A percentile compares a stretch with the other conserved stretches of the same genome.
Conservation (phyloP, 352 stramenopile genomes). For the Globisporangium emineosum region DNA sequence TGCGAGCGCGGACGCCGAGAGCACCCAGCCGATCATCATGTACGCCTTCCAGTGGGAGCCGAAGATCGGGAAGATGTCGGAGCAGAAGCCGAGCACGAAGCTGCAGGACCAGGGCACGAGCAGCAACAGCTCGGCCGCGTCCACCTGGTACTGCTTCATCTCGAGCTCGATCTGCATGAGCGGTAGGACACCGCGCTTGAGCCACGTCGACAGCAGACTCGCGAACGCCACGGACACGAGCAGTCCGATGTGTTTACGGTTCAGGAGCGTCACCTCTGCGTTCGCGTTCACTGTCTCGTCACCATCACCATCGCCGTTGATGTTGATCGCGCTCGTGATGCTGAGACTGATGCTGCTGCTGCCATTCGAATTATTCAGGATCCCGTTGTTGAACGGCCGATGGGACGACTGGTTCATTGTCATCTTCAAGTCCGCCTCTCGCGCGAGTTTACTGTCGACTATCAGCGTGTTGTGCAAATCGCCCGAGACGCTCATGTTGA, state of each 20-base stretch:
- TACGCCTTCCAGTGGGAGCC: slow-evolving; percentile 23
- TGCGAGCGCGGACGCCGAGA: slow-evolving; percentile 27
- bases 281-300: neutral
- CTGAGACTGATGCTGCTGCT: neutral
- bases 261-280: slow-evolving; percentile 16
- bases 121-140: slow-evolving; percentile 34
- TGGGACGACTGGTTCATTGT: neutral
- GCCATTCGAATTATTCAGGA: neutral
- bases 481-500: neutral
- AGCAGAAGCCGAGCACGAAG: slow-evolving; percentile 19
- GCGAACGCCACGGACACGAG: slow-evolving; percentile 35
- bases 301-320: neutral
- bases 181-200: slow-evolving; percentile 43
- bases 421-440: slow-evolving; percentile 6
- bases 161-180: slow-evolving; percentile 33
- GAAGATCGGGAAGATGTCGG: slow-evolving; percentile 22
- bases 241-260: slow-evolving; percentile 31
- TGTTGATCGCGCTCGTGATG: neutral
- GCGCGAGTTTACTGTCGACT: slow-evolving; percentile 5
- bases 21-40: slow-evolving; percentile 23
- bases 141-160: slow-evolving; percentile 36
- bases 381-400: neutral
- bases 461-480: neutral
- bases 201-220: slow-evolving; percentile 36
- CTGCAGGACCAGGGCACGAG: slow-evolving; percentile 41